Evolutionary conservation across 257 asterid genomes (phyloP), one percentile per base, ranked within the genome.

Genomic region (Solanum megistacrolobum): DNA sequence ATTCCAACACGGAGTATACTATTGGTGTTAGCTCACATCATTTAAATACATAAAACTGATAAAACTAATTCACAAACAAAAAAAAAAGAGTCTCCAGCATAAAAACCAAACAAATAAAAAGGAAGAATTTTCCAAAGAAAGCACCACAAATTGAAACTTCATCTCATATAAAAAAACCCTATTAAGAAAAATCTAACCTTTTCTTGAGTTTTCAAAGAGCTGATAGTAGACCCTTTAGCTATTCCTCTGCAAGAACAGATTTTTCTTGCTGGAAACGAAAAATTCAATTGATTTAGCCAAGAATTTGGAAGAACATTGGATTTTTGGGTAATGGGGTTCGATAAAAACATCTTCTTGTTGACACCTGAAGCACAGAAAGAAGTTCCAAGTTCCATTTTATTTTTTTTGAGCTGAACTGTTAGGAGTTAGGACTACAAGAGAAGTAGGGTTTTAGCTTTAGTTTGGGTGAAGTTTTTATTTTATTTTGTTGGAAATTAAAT

Each of bases 311-410:
- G 23, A 38, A 7, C 34, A 7, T 41, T 35, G 76, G 68, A 82
- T 62, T 52, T 87, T 52, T 87, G 90, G 89, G 41, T 69, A 27
- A 81, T 71, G 14, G 91, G 91, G 18, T 76, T 21, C 62, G 66
- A 81, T 36, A 31, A 88, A n/a, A 88, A 88, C 66, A 91, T 83
- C 12, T 84, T 87, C 35, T 10, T 60, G 5, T 83, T 91, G 34
- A 88, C 12, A 85, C 81, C 69, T 35, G 89, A 85, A 83, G 87
- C 86, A 73, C 43, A 87, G 68, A 87, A 83, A 86, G 60, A 52
- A 13, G 92, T 83, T 20, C 91, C 89, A 34, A 93, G 85, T 35
- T 94, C 95, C 96, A 93, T 41, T 4, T 62, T n/a, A 10, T 62
- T n/a, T n/a, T 9, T 23, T 9, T 52, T 52, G 10, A 23, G 13